Evolutionary conservation across 2,329 filamentous ascomycete species (phyloP).

Genomic region (Talaromyces sp.): DNA sequence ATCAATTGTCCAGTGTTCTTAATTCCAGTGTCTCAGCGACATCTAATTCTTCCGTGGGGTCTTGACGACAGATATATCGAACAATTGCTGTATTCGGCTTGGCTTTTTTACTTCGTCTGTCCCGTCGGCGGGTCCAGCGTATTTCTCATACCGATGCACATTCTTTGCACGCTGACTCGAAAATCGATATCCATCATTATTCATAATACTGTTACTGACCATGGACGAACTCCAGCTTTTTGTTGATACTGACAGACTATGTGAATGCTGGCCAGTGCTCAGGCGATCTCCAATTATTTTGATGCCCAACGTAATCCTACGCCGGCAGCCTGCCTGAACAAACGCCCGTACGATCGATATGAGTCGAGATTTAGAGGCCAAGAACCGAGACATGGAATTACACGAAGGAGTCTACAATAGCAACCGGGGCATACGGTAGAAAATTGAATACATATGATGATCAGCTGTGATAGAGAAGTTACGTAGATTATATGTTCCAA

Average conservation of each 20-base stretch:
- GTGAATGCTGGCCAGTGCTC: background rate
- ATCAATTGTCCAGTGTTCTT: background rate
- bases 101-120: background rate
- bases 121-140: slow-evolving; percentile 23
- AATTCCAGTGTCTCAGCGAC: background rate
- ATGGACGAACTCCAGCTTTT: background rate
- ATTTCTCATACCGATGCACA: slow-evolving; percentile 32
- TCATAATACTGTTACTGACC: background rate
- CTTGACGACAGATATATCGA: slow-evolving; percentile 1
- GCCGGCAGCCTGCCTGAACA: background rate
- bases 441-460: background rate
- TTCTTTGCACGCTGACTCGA: background rate
- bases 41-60: background rate
- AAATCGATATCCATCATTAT: too few relatives aligned
- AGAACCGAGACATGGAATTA: background rate
- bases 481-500: background rate
- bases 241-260: background rate
- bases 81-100: slow-evolving; percentile 6
- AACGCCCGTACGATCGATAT: background rate
- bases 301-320: background rate
- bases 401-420: background rate
- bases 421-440: background rate
- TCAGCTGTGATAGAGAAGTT: background rate
- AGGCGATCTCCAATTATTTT: background rate
- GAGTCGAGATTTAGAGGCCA: background rate